Conservation (phyloP, 257 asterid genomes). For the Sherardia arvensis region DNA sequence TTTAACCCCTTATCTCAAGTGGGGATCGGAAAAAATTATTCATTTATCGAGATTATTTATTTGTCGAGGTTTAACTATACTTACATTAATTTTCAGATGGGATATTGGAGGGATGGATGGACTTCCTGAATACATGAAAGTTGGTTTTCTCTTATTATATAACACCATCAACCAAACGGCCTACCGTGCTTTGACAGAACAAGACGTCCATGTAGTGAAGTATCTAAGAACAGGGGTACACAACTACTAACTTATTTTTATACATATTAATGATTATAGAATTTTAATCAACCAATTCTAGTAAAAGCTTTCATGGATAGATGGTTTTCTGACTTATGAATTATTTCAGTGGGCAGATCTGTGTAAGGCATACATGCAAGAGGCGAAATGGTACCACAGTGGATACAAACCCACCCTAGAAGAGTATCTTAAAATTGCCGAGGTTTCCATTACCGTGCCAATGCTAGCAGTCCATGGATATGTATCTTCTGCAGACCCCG, state of each 20-base stretch:
- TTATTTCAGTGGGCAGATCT: conserved; percentile 10
- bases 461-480: conserved; percentile 14
- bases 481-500: conserved; percentile 18
- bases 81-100: conserved; percentile 22
- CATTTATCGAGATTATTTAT: too few species aligned
- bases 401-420: conserved; percentile 15
- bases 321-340: too few species aligned
- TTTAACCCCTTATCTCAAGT: too few species aligned
- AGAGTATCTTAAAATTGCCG: conserved; percentile 22
- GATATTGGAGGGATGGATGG: conserved; percentile 10
- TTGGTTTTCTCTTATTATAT: conserved; percentile 12
- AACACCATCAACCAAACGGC: conserved; percentile 19
- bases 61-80: too few species aligned
- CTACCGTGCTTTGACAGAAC: conserved; percentile 7
- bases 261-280: too few species aligned
- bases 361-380: conserved; percentile 9
- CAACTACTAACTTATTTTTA: neutral
- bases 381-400: conserved; percentile 16
- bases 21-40: too few species aligned
- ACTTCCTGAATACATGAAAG: conserved; percentile 25
- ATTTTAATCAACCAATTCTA: too few species aligned
- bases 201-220: conserved; percentile 1
- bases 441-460: conserved; percentile 33
- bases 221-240: conserved; percentile 12
- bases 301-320: too few species aligned